Evolutionary conservation across 495 filamentous ascomycete genomes (phyloP).

Genomic region (Hypoxylon fragiforme): DNA sequence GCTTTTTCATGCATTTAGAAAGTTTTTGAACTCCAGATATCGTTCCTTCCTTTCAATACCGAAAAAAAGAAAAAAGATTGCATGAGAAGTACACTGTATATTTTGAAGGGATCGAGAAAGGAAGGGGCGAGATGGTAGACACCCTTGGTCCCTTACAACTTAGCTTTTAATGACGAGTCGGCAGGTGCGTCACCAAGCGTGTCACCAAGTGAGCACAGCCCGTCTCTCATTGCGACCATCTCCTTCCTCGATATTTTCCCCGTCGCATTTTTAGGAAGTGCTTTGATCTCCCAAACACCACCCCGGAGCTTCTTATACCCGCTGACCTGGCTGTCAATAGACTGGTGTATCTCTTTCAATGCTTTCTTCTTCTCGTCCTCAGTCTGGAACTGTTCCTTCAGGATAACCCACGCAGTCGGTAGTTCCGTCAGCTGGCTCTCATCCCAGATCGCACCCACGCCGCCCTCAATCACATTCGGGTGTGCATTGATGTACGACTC

Average conservation of each 20-base stretch:
- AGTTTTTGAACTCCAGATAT: too few relatives aligned
- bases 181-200: constrained; percentile 17
- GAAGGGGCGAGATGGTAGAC: too few relatives aligned
- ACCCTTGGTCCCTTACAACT: constrained; percentile 15
- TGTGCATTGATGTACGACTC: constrained; percentile 67
- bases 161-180: constrained; percentile 5
- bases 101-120: too few relatives aligned
- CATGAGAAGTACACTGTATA: too few relatives aligned
- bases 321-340: constrained; percentile 50
- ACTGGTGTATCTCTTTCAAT: constrained; percentile 56
- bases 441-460: constrained; percentile 67
- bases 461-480: constrained; percentile 66
- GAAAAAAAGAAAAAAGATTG: too few relatives aligned
- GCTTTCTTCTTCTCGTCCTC: constrained; percentile 45
- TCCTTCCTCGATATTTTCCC: constrained; percentile 43
- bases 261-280: constrained; percentile 42
- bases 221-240: constrained; percentile 32
- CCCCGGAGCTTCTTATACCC: constrained; percentile 46
- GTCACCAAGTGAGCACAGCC: constrained; percentile 26
- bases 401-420: constrained; percentile 70
- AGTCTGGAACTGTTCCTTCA: constrained; percentile 47
- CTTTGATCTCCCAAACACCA: constrained; percentile 39
- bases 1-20: too few relatives aligned
- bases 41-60: too few relatives aligned
- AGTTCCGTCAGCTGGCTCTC: constrained; percentile 66